Percentiles rank a stretch among this genome's conserved stretches.
phyloP scores from a whole-genome alignment of 2,329 filamentous ascomycete genomes.

The Pseudogymnoascus sp. region DNA sequence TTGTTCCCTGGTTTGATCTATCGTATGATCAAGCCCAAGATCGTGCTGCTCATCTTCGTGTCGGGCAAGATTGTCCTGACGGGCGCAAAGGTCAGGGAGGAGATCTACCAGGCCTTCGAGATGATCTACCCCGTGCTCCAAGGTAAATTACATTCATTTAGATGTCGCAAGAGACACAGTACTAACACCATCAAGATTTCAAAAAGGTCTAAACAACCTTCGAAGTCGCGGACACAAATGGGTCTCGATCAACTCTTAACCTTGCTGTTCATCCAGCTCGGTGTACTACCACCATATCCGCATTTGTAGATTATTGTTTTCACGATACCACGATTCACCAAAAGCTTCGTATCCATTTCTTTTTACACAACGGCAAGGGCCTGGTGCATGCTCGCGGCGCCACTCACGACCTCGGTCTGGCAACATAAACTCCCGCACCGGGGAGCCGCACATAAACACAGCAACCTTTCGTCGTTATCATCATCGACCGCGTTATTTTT shows the following conservation, averaged over 20 bases:
- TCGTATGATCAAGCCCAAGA: constrained; percentile 99
- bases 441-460: not conserved
- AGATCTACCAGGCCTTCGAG: constrained; percentile 95
- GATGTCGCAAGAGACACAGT: not conserved
- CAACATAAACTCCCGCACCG: constrained; percentile 12
- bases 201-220: constrained; percentile 29
- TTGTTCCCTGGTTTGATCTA: constrained; percentile 99
- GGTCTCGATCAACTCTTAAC: constrained; percentile 1
- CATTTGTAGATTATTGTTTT: constrained; percentile 30
- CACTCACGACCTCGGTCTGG: constrained; percentile 19
- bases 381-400: not conserved
- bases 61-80: constrained; percentile 97
- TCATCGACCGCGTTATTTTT: constrained; percentile 12
- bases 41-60: constrained; percentile 95
- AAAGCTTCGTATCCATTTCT: constrained; percentile 1
- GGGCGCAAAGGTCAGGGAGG: constrained; percentile 93
- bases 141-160: constrained; percentile 44
- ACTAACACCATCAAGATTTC: constrained; percentile 27
- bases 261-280: constrained; percentile 5
- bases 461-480: not conserved
- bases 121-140: constrained; percentile 95
- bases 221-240: constrained; percentile 1
- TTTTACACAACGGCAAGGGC: not conserved
- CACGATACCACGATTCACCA: constrained; percentile 40
- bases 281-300: constrained; percentile 16